Evolutionary conservation across 2,329 filamentous ascomycete genomes (phyloP).

Genomic region (Hymenoscyphus infarciens): DNA sequence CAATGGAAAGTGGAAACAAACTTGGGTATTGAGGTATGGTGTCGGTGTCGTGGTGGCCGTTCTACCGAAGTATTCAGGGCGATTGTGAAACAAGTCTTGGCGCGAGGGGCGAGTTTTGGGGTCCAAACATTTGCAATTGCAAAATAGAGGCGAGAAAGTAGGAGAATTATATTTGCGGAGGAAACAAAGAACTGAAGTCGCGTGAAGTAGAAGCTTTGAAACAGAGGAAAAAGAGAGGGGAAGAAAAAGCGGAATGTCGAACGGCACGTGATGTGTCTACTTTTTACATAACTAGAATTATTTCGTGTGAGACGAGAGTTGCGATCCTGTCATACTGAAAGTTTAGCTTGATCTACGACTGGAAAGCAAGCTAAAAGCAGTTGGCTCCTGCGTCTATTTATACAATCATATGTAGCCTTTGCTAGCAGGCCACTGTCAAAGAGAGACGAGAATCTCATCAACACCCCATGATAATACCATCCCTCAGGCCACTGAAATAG

Average conservation of each 20-base stretch:
- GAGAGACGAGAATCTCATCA: not conserved
- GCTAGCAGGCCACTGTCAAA: not conserved
- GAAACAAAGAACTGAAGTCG: not conserved
- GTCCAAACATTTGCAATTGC: not conserved
- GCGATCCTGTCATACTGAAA: too few relatives aligned
- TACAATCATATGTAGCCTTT: not conserved
- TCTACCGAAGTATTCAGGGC: not conserved
- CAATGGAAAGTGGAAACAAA: not conserved
- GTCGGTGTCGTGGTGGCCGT: not conserved
- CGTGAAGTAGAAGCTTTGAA: not conserved
- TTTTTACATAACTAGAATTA: too few relatives aligned
- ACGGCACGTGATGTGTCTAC: too few relatives aligned
- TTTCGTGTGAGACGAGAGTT: too few relatives aligned
- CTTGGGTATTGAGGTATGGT: not conserved
- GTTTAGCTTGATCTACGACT: too few relatives aligned
- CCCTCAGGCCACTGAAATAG: constrained; percentile 34
- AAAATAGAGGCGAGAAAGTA: not conserved
- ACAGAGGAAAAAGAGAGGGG: too few relatives aligned
- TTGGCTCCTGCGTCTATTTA: too few relatives aligned
- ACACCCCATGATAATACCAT: not conserved
- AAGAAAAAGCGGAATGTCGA: too few relatives aligned
- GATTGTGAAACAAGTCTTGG: constrained; percentile 1
- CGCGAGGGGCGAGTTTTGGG: not conserved
- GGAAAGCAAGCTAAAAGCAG: too few relatives aligned
- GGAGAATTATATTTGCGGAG: not conserved